Evolutionary conservation across 257 asterid genomes (phyloP), one percentile per base, ranked within the genome.

Genomic region (Marsdenia floribunda): DNA sequence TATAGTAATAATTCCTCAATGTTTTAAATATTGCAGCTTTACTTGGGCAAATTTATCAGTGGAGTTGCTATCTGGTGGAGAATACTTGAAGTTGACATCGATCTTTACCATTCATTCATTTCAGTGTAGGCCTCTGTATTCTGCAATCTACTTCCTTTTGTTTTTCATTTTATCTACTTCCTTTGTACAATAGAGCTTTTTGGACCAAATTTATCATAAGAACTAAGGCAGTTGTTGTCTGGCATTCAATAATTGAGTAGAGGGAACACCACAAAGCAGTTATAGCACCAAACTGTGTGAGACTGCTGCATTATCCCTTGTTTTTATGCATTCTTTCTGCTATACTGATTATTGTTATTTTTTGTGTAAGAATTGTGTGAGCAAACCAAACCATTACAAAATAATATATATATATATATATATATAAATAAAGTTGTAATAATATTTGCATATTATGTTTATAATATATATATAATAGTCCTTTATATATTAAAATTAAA

Each of bases 1-100:
- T 44, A 3, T 49, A 19, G 15, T 40, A 49, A 46, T 60, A 66
- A 24, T 50, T 73, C 42, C 50, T 2, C 26, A 61, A 68, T 73
- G 19, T 18, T 65, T 24, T 26, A 10, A 49, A 38, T 76, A 60
- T 64, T 73, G 83, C 95, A 94, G 99, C 99, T 94, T 71, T 94
- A 85, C 88, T 82, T 92, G 96, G 98, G 85, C n/a, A 72, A 88
- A 87, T 77, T 88, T 93, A 71, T 88, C 98, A 5, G 96, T 92
- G 87, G 99, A 94, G 83, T 88, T 93, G 55, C 86, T 94, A 2
- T 92, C 99, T 77, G 94, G 97, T 73, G 89, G 97, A 78, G 98
- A 94, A 77, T 93, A 93, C 81, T 90, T 95, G 69, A 89, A 93
- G 82, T 78, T 93, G 90, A 93, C 96, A 3, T 93, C 97, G 93